Conservation (phyloP, 306 rosid species). For the Fragaria iinumae region DNA sequence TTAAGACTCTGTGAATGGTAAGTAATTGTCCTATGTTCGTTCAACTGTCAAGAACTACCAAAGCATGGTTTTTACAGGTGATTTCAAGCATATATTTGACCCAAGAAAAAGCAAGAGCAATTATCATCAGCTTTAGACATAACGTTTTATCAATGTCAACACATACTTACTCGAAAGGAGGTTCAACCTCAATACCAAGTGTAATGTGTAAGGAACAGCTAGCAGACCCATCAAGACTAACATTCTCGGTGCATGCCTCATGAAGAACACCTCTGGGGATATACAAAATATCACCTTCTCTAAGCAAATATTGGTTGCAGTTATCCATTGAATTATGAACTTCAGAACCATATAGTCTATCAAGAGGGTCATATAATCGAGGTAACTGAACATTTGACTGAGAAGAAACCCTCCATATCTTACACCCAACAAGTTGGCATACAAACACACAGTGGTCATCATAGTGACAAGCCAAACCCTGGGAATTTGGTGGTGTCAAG, state of each 20-base stretch:
- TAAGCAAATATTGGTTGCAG: conserved; percentile 45
- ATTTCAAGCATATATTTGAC: neutral
- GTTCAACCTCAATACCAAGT: conserved; percentile 82
- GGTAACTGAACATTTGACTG: conserved; percentile 53
- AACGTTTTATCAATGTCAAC: neutral
- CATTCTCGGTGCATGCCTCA: conserved; percentile 59
- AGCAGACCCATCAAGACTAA: conserved; percentile 39
- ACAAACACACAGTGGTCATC: conserved; percentile 92
- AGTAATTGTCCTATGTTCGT: neutral
- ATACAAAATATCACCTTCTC: conserved; percentile 73
- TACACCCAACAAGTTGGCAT: conserved; percentile 77
- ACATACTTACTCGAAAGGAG: conserved; percentile 81
- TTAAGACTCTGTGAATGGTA: neutral
- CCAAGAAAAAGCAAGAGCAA: neutral
- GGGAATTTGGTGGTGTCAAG: conserved; percentile 86
- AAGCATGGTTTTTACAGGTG: neutral
- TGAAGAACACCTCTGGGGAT: conserved; percentile 89
- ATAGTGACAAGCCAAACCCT: conserved; percentile 74
- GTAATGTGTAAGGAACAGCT: conserved; percentile 74
- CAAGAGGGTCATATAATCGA: conserved; percentile 62
- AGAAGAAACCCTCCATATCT: conserved; percentile 65
- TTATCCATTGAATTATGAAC: conserved; percentile 38
- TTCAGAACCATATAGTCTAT: conserved; percentile 34
- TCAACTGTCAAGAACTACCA: neutral
- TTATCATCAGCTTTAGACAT: neutral